A percentile compares a stretch with the other conserved stretches of the same genome.
Evolutionary conservation across 2,329 filamentous ascomycete genomes (phyloP).

Genomic region (Aspergillus oerlinghausenensis): DNA sequence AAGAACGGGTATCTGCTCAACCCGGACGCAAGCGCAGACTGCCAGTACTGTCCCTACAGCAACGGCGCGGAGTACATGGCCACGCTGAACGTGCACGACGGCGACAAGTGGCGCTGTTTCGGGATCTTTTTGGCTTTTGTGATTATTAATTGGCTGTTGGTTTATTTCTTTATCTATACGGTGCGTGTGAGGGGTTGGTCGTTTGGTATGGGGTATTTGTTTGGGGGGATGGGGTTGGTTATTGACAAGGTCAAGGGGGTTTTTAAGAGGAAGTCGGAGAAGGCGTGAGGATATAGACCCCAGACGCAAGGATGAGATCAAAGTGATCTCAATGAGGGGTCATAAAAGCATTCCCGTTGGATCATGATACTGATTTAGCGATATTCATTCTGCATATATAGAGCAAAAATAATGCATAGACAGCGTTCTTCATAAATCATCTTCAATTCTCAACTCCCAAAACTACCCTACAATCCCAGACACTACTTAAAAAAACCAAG

Average conservation of each 20-base stretch:
- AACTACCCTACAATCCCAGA: background rate
- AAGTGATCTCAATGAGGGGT: background rate
- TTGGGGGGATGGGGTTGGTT: constrained; percentile 44
- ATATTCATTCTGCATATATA: constrained; percentile 8
- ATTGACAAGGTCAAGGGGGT: constrained; percentile 29
- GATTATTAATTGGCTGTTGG: constrained; percentile 65
- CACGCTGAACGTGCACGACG: constrained; percentile 50
- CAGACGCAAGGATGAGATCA: background rate
- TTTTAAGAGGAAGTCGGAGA: constrained; percentile 21
- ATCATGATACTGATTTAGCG: background rate
- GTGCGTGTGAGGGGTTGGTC: constrained; percentile 66
- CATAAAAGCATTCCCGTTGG: background rate
- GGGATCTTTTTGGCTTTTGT: constrained; percentile 69
- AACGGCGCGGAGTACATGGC: constrained; percentile 63
- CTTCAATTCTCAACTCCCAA: background rate
- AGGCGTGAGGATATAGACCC: constrained; percentile 9
- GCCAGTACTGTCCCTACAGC: constrained; percentile 66
- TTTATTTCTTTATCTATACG: constrained; percentile 74
- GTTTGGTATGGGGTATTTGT: constrained; percentile 62
- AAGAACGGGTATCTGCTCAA: constrained; percentile 61
- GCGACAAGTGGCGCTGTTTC: constrained; percentile 68
- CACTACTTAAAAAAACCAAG: constrained; percentile 16
- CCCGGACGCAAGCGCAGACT: constrained; percentile 52
- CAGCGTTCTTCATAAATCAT: background rate
- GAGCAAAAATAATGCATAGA: constrained; percentile 7